A percentile compares a stretch with the other conserved stretches of the same genome.
Evolutionary conservation across 2,329 filamentous ascomycete genomes (phyloP).

Genomic region (Bimuria novae-zelandiae): DNA sequence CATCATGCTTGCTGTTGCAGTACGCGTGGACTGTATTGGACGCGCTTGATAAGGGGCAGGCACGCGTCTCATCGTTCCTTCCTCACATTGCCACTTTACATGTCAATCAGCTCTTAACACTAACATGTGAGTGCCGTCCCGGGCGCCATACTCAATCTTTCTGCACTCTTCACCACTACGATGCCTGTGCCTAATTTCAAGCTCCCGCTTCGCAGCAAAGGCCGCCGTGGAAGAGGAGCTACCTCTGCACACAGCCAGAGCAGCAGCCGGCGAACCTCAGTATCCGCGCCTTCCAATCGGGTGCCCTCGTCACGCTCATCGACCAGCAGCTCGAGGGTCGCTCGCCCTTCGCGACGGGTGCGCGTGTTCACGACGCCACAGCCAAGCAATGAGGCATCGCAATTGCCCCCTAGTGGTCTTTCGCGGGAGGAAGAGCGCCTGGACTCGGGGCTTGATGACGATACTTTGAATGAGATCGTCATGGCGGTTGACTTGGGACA

Average conservation of each 20-base stretch:
- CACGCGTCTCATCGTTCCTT: slow-evolving; percentile 24
- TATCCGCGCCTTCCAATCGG: slow-evolving; percentile 13
- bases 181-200: slow-evolving; percentile 22
- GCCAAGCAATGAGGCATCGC: neutral
- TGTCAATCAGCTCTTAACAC: neutral
- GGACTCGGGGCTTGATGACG: slow-evolving; percentile 47
- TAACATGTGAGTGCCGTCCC: neutral
- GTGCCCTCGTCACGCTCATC: slow-evolving; percentile 17
- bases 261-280: slow-evolving; percentile 12
- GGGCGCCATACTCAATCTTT: neutral
- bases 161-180: neutral
- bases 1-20: neutral
- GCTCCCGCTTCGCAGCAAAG: slow-evolving; percentile 13
- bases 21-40: neutral
- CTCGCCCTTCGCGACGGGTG: neutral
- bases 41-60: slow-evolving; percentile 12
- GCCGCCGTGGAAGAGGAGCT: slow-evolving; percentile 12
- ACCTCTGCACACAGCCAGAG: slow-evolving; percentile 14
- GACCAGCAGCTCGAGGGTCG: slow-evolving; percentile 1
- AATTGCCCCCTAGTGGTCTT: neutral
- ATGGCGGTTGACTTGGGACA: slow-evolving; percentile 79
- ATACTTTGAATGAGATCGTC: slow-evolving; percentile 68
- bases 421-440: neutral
- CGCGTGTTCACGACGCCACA: neutral
- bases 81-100: slow-evolving; percentile 6